A percentile compares a stretch with the other conserved stretches of the same genome.
phyloP scores from a whole-genome alignment of 176 grass and related monocot species.

The Neostapfia colusana region DNA sequence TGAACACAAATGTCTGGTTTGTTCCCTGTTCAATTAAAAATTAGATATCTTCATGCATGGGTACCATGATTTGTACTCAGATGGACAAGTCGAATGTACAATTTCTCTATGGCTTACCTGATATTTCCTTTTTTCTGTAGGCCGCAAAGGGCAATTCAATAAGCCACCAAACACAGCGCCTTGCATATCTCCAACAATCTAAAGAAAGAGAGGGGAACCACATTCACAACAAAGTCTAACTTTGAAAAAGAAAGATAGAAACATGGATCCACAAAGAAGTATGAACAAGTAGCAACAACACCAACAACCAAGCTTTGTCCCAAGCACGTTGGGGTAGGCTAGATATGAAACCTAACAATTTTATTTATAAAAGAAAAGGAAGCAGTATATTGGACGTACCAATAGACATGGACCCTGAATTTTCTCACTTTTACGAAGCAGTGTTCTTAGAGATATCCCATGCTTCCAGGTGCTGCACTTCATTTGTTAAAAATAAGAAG shows the following conservation, averaged over 20 bases:
- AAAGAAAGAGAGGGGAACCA: slow-evolving; percentile 9
- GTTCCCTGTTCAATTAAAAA: slow-evolving; percentile 61
- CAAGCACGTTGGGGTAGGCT: too few relatives aligned
- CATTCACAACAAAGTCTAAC: neutral
- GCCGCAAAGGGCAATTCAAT: slow-evolving; percentile 72
- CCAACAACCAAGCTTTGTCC: too few relatives aligned
- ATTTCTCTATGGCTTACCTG: slow-evolving; percentile 50
- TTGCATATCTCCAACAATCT: slow-evolving; percentile 82
- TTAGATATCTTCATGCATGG: neutral
- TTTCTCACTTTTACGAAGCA: slow-evolving; percentile 65
- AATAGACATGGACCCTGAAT: slow-evolving; percentile 73
- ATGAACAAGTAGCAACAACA: too few relatives aligned
- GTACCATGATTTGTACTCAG: neutral
- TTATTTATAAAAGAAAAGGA: too few relatives aligned
- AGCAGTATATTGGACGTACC: slow-evolving; percentile 54
- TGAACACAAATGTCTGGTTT: slow-evolving; percentile 87
- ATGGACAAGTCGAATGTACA: neutral
- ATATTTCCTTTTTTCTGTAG: slow-evolving; percentile 87
- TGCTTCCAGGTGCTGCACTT: slow-evolving; percentile 95
- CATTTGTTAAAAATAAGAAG: slow-evolving; percentile 60
- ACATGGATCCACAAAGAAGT: neutral
- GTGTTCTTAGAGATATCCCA: slow-evolving; percentile 87
- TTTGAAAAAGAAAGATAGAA: neutral
- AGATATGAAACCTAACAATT: too few relatives aligned
- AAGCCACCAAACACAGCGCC: slow-evolving; percentile 91